Base-by-base conservation (phyloP, 148 eudicot genomes). In the Drosera capensis region DNA sequence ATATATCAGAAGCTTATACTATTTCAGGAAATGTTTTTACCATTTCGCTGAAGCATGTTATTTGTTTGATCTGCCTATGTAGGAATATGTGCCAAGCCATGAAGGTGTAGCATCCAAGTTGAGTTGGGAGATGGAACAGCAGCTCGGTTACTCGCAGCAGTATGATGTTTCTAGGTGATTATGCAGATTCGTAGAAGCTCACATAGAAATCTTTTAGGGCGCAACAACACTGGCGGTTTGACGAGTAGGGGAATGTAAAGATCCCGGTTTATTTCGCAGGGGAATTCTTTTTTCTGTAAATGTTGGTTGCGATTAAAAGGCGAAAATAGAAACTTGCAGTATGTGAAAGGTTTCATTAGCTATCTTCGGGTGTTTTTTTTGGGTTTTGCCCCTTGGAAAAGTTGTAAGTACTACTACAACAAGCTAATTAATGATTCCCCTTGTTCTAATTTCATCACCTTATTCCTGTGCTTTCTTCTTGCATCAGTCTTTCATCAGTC, bases 81-180 rank as follows among this genome's bases (percentile, higher is more conserved):
- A 83, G 94, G 97, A 90, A 37, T 85, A 85, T 37, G 75, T 56
- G 2, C 93, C 99, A 12, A 41, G 87, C 47, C 99, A 90, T 49
- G 95, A 90, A 57, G 58, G 82, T 50, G 93, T 75, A 14, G 81
- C 88, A 14, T 54, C 88, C n/a, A 86, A 86, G 50, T 51, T 76
- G 52, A 71, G 76, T 72, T 84, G 95, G 95, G 93, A 85, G 62
- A 73, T 44, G 54, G 95, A 90, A n/a, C n/a, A n/a, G 71, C 95
- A 71, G 64, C 70, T 80, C 20, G 83, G 72, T 20, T 78, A 67
- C 65, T 25, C 70, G 12, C 75, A 63, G 16, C 18, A 2, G 43
- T 14, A 2, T 11, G 31, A 28, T 1, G 9, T 15, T 34, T 34
- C 6, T 28, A 11, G 38, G 38, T 34, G 38, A 34, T 34, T n/a